These are phyloP conservation scores for Trametes meyenii DNA, from an alignment of 768 basidiomycete genomes.

Conservation along the genomic window DNA sequence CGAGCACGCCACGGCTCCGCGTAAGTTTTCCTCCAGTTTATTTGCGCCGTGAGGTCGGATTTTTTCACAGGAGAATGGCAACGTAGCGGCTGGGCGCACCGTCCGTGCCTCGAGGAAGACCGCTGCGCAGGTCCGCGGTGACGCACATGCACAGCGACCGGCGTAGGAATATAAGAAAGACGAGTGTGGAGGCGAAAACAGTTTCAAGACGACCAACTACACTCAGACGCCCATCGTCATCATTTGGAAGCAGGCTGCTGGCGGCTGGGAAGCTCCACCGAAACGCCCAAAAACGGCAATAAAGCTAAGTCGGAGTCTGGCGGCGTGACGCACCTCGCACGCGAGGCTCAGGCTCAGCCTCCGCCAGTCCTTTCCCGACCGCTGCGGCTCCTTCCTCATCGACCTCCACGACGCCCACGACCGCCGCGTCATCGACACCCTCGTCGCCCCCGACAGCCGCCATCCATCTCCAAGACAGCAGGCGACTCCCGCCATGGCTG, in stretches of 20 bases:
- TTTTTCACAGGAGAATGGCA: no score
- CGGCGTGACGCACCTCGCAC: constrained; percentile 11
- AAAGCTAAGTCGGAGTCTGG: constrained; percentile 14
- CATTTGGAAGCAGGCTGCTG: not conserved
- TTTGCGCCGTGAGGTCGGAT: no score
- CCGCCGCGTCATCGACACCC: constrained; percentile 6
- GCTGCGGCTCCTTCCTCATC: constrained; percentile 15
- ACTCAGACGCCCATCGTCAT: constrained; percentile 1
- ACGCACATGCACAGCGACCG: no score
- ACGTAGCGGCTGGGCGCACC: no score
- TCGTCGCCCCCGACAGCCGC: not conserved
- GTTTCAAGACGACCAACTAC: not conserved
- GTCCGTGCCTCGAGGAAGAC: no score
- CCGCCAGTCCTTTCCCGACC: constrained; percentile 4
- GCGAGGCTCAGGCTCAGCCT: constrained; percentile 13
- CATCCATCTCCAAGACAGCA: constrained; percentile 20
- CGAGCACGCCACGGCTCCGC: no score
- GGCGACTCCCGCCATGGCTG: constrained; percentile 45
- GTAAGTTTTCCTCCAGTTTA: no score
- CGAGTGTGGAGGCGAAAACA: not conserved
- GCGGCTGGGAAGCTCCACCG: constrained; percentile 15
- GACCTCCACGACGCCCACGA: constrained; percentile 9
- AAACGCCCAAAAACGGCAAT: constrained; percentile 15
- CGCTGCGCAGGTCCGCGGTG: no score
- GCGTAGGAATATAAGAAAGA: no score